Evolutionary conservation across 768 basidiomycete species (phyloP).

Genomic region (Dictyophora rubrovolvata): DNA sequence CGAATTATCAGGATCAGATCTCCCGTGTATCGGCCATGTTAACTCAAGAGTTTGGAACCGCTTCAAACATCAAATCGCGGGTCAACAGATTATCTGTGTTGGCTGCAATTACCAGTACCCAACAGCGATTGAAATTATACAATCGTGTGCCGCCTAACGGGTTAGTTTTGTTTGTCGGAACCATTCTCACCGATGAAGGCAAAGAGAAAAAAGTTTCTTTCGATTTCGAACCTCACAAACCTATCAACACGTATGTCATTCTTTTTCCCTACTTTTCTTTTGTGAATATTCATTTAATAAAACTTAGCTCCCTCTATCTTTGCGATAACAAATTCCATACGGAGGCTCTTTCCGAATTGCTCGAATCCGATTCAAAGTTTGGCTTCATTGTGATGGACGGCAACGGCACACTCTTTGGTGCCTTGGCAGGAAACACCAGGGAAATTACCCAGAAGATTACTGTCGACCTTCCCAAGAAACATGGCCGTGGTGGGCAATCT

Average conservation of each 20-base stretch:
- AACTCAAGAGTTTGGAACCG: constrained; percentile 96
- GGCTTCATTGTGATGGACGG: constrained; percentile 99
- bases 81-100: constrained; percentile 96
- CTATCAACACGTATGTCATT: constrained; percentile 84
- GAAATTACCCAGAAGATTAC: constrained; percentile 98
- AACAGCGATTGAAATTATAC: constrained; percentile 95
- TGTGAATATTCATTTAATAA: not conserved
- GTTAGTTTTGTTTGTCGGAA: constrained; percentile 95
- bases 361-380: constrained; percentile 95
- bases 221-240: constrained; percentile 97
- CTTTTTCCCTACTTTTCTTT: not conserved
- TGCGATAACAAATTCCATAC: constrained; percentile 99
- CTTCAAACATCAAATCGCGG: constrained; percentile 99
- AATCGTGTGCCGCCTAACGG: constrained; percentile 95
- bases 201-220: constrained; percentile 99
- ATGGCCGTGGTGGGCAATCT: constrained; percentile 99
- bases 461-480: constrained; percentile 98
- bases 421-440: constrained; percentile 92
- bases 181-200: constrained; percentile 94
- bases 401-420: constrained; percentile 94
- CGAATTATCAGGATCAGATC: constrained; percentile 65
- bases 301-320: constrained; percentile 82
- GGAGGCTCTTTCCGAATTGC: constrained; percentile 88
- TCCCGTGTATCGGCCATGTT: constrained; percentile 91
- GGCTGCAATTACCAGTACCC: constrained; percentile 96